Evolutionary conservation across 164 flowering plant species (phyloP).

Genomic region (Platanus orientalis): DNA sequence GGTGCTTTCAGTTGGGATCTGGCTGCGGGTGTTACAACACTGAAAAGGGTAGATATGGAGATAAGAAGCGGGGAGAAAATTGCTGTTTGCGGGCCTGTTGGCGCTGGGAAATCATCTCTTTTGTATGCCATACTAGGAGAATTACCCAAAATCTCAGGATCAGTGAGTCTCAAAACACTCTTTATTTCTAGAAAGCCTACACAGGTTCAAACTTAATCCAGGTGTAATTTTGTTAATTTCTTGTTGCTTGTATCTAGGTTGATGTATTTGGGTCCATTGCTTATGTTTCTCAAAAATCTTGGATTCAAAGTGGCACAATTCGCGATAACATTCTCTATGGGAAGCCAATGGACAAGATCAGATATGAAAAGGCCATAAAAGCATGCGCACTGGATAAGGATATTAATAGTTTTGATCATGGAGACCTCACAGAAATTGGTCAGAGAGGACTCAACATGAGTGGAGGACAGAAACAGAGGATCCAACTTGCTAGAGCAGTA

Average conservation of each 20-base stretch:
- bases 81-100: slow-evolving; percentile 90
- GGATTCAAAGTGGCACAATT: slow-evolving; percentile 91
- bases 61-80: slow-evolving; percentile 53
- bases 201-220: neutral
- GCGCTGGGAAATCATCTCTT: slow-evolving; percentile 86
- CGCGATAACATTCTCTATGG: slow-evolving; percentile 83
- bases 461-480: slow-evolving; percentile 94
- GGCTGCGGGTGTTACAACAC: slow-evolving; percentile 30
- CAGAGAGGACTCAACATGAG: slow-evolving; percentile 91
- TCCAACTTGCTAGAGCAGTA: slow-evolving; percentile 91
- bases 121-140: slow-evolving; percentile 79
- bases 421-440: slow-evolving; percentile 93
- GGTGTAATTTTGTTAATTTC: neutral
- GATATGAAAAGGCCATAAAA: slow-evolving; percentile 55
- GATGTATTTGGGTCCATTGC: slow-evolving; percentile 58
- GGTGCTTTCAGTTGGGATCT: slow-evolving; percentile 68
- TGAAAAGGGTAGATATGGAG: slow-evolving; percentile 39
- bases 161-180: slow-evolving; percentile 37
- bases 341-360: slow-evolving; percentile 51
- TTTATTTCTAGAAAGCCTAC: neutral
- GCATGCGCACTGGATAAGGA: slow-evolving; percentile 83
- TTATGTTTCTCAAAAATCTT: slow-evolving; percentile 80
- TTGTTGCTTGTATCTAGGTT: slow-evolving; percentile 37
- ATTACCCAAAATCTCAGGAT: slow-evolving; percentile 67
- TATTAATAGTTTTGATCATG: slow-evolving; percentile 52